Percentiles rank a stretch among this genome's conserved stretches.
phyloP scores from a whole-genome alignment of 768 basidiomycete species.

The Boletus pseudopeckii region DNA sequence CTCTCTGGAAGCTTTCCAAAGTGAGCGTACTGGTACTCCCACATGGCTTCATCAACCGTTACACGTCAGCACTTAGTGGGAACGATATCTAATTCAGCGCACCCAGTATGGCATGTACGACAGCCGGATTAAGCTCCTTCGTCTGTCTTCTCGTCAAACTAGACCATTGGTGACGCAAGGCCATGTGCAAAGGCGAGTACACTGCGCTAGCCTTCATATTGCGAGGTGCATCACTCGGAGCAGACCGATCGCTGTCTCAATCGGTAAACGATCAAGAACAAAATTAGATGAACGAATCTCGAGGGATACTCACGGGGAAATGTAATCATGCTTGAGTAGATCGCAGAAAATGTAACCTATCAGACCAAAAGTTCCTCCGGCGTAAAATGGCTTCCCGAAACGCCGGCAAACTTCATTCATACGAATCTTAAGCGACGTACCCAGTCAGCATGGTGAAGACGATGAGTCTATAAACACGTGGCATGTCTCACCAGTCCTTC shows the following conservation, averaged over 20 bases:
- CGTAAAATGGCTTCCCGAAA: constrained; percentile 76
- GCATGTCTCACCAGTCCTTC: constrained; percentile 60
- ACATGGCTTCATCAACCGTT: constrained; percentile 53
- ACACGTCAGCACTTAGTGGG: constrained; percentile 12
- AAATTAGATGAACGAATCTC: constrained; percentile 5
- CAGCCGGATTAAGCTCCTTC: constrained; percentile 77
- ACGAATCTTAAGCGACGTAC: constrained; percentile 48
- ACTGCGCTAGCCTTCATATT: constrained; percentile 54
- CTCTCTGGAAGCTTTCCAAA: constrained; percentile 55
- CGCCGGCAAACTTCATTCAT: constrained; percentile 80
- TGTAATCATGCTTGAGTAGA: constrained; percentile 80
- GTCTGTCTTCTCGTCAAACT: constrained; percentile 69
- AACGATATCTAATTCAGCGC: constrained; percentile 11
- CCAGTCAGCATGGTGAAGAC: constrained; percentile 5
- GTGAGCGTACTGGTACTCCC: constrained; percentile 73
- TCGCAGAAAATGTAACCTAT: constrained; percentile 95
- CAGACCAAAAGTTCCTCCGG: constrained; percentile 89
- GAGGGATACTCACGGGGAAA: constrained; percentile 63
- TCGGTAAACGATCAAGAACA: constrained; percentile 2
- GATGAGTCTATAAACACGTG: background rate
- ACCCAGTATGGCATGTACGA: constrained; percentile 75
- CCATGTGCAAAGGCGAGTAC: constrained; percentile 63
- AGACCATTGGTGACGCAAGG: constrained; percentile 68
- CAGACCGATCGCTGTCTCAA: constrained; percentile 56
- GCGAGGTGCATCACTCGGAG: constrained; percentile 54